Evolutionary conservation across 768 basidiomycete species (phyloP).

Genomic region (Mrakia gelida): DNA sequence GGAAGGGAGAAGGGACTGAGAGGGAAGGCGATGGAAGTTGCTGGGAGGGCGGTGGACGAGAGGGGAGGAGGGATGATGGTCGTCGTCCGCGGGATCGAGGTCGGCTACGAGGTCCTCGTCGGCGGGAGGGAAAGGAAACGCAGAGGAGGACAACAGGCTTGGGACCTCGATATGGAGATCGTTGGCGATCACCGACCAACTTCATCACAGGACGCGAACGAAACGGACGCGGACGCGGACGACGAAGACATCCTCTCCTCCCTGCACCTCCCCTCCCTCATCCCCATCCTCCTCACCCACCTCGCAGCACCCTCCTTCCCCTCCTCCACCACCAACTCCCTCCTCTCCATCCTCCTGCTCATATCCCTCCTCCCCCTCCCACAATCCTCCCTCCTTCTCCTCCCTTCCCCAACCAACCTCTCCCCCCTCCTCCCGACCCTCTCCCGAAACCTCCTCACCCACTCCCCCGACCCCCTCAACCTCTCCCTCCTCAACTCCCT

Average conservation of each 20-base stretch:
- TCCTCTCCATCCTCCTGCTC: conserved; percentile 37
- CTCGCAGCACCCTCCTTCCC: conserved; percentile 36
- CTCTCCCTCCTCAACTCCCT: conserved; percentile 53
- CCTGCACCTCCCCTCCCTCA: conserved; percentile 37
- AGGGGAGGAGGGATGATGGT: conserved; percentile 23
- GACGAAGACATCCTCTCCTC: conserved; percentile 27
- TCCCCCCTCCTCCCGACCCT: conserved; percentile 15
- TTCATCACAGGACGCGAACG: neutral
- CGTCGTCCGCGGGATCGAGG: conserved; percentile 35
- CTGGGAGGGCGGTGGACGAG: conserved; percentile 18
- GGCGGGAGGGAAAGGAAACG: conserved; percentile 5
- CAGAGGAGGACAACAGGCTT: neutral
- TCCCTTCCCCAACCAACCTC: conserved; percentile 21
- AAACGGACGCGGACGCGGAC: neutral
- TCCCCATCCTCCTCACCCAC: conserved; percentile 37
- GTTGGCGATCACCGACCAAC: neutral
- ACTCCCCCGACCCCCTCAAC: neutral
- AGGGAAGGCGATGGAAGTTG: conserved; percentile 29
- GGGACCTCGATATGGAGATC: conserved; percentile 18
- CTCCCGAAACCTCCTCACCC: neutral
- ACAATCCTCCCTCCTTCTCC: conserved; percentile 30
- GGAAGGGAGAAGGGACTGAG: neutral
- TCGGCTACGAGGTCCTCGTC: conserved; percentile 37
- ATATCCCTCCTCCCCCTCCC: conserved; percentile 43
- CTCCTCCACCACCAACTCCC: conserved; percentile 35